phyloP scores from a whole-genome alignment of 768 basidiomycete species.

The Russula sp. region DNA sequence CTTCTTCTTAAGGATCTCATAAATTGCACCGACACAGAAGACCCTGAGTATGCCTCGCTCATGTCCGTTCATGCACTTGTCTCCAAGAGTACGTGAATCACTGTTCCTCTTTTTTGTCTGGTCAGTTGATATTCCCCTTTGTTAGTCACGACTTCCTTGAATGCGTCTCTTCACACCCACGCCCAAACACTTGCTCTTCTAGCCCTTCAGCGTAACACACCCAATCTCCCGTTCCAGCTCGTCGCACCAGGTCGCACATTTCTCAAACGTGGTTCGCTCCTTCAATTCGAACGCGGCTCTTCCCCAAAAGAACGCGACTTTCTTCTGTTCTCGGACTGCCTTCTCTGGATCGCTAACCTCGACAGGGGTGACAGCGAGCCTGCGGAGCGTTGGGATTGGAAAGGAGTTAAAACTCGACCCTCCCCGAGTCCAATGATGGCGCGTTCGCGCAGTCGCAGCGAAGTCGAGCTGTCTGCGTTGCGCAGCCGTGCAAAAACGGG shows the following conservation, averaged over 20 bases:
- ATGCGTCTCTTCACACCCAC: constrained; percentile 74
- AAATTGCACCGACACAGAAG: constrained; percentile 53
- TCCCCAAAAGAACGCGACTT: constrained; percentile 58
- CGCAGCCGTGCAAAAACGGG: constrained; percentile 20
- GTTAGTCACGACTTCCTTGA: constrained; percentile 69
- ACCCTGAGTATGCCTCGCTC: constrained; percentile 62
- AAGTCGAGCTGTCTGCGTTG: constrained; percentile 43
- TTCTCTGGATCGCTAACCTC: constrained; percentile 66
- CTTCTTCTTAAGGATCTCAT: constrained; percentile 80
- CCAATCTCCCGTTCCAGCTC: constrained; percentile 70
- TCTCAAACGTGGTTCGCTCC: constrained; percentile 58
- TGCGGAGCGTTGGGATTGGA: constrained; percentile 25
- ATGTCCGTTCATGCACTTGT: constrained; percentile 57
- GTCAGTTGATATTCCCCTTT: constrained; percentile 9
- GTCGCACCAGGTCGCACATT: constrained; percentile 77
- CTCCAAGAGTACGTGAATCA: constrained; percentile 56
- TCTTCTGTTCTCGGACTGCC: constrained; percentile 74
- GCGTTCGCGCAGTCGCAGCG: constrained; percentile 54
- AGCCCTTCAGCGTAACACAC: constrained; percentile 71
- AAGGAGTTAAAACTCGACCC: constrained; percentile 15
- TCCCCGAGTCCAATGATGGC: constrained; percentile 32
- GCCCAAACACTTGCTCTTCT: constrained; percentile 70
- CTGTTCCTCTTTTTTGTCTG: background rate
- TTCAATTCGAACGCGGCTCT: constrained; percentile 50
- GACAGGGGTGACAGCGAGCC: constrained; percentile 27